phyloP scores from a whole-genome alignment of 176 grass and related monocot genomes.

The Panicum miliaceum region DNA sequence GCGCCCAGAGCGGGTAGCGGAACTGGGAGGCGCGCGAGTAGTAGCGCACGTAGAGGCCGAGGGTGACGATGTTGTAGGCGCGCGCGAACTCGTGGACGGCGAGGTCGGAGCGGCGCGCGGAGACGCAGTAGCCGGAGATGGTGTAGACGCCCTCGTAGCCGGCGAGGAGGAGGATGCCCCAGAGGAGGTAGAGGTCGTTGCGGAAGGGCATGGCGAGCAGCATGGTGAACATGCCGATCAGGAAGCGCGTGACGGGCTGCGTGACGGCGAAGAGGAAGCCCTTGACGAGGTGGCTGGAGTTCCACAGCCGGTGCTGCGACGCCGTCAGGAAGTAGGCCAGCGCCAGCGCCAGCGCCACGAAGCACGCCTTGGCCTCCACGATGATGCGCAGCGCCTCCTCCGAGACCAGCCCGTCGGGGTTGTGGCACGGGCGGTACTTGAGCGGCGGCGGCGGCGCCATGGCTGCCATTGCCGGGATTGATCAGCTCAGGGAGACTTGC shows the following conservation, averaged over 20 bases:
- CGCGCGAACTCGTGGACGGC: slow-evolving; percentile 30
- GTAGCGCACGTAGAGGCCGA: slow-evolving; percentile 29
- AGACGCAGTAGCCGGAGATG: slow-evolving; percentile 43
- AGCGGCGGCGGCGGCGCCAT: neutral
- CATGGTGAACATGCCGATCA: slow-evolving; percentile 33
- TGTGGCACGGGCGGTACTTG: neutral
- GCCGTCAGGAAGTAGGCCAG: slow-evolving; percentile 43
- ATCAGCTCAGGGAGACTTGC: neutral
- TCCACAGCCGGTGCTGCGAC: slow-evolving; percentile 46
- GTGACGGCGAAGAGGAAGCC: slow-evolving; percentile 41
- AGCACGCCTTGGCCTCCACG: slow-evolving; percentile 32
- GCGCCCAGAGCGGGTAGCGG: slow-evolving; percentile 35
- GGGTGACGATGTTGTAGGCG: slow-evolving; percentile 13
- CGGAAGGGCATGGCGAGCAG: slow-evolving; percentile 45
- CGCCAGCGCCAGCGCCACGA: slow-evolving; percentile 26
- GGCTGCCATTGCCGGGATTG: slow-evolving; percentile 16
- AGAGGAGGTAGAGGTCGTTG: slow-evolving; percentile 45
- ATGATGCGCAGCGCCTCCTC: slow-evolving; percentile 26
- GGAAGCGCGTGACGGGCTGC: slow-evolving; percentile 37
- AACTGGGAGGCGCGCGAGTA: slow-evolving; percentile 13
- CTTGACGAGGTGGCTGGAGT: slow-evolving; percentile 36
- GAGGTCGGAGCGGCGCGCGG: slow-evolving; percentile 38
- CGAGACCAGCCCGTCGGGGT: slow-evolving; percentile 18
- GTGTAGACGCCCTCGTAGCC: slow-evolving; percentile 38
- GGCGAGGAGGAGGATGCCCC: slow-evolving; percentile 40